These are phyloP conservation scores for Rhodosporidiobolus odoratus DNA, from an alignment of 768 basidiomycete genomes.

Conservation along the genomic window DNA sequence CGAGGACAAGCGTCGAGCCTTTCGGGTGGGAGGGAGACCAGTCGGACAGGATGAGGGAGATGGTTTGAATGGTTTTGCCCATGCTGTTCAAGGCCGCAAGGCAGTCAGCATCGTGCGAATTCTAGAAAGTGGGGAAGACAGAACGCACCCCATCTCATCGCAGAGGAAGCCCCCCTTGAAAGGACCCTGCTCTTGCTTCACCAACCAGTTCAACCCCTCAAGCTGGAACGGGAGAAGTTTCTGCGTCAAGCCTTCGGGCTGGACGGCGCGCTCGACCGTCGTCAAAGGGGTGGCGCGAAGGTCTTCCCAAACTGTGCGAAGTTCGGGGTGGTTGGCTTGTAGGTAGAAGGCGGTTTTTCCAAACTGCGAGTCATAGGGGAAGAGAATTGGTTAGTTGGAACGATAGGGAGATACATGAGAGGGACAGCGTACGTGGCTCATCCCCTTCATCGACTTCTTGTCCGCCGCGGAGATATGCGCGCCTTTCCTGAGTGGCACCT, in stretches of 20 bases:
- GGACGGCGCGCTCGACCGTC: slow-evolving; percentile 62
- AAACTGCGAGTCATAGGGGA: background rate
- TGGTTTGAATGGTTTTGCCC: slow-evolving; percentile 96
- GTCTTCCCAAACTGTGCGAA: slow-evolving; percentile 48
- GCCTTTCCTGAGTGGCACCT: slow-evolving; percentile 48
- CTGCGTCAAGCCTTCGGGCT: slow-evolving; percentile 76
- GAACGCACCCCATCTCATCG: slow-evolving; percentile 51
- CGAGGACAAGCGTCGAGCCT: slow-evolving; percentile 79
- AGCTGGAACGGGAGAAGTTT: slow-evolving; percentile 88
- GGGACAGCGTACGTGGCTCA: slow-evolving; percentile 66
- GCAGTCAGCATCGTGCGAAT: background rate
- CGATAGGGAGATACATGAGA: slow-evolving; percentile 46
- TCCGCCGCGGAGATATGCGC: slow-evolving; percentile 34
- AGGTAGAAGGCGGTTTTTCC: slow-evolving; percentile 22
- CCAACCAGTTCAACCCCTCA: slow-evolving; percentile 95
- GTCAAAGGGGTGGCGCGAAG: slow-evolving; percentile 64
- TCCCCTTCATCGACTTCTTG: slow-evolving; percentile 53
- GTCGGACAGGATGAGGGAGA: slow-evolving; percentile 78
- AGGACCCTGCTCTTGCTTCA: slow-evolving; percentile 74
- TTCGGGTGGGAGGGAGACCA: slow-evolving; percentile 49
- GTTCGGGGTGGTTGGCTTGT: slow-evolving; percentile 35
- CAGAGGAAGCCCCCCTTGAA: slow-evolving; percentile 85
- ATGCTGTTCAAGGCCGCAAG: slow-evolving; percentile 51
- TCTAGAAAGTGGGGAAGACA: background rate
- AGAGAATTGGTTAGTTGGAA: background rate